Percentiles rank a stretch among this genome's conserved stretches.
Conservation (phyloP, 1,284 basidiomycete species). For the Ganoderma meredithae region DNA sequence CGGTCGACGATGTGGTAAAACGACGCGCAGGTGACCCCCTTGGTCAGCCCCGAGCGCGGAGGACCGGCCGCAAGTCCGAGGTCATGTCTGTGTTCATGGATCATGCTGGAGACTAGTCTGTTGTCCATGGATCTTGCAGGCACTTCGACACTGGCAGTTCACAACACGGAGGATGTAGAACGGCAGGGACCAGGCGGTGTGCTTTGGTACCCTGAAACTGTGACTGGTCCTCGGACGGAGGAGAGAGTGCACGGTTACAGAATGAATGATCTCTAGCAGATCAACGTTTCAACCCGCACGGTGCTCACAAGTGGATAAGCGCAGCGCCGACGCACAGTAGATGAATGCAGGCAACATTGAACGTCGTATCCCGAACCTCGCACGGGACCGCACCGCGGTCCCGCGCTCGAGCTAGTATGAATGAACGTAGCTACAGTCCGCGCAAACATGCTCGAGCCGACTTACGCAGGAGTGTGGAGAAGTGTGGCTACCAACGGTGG, state of each 20-base stretch:
- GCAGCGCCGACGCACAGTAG: background rate
- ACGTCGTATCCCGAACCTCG: background rate
- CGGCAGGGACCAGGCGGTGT: background rate
- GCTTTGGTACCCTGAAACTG: background rate
- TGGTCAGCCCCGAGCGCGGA: background rate
- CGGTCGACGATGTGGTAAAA: background rate
- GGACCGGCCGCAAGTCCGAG: slow-evolving; percentile 2
- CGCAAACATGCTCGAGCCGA: background rate
- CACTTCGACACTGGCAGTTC: background rate
- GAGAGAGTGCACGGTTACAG: background rate
- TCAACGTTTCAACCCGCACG: background rate
- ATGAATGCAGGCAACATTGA: background rate
- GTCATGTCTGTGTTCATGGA: background rate
- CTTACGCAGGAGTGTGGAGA: background rate
- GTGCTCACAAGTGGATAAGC: background rate
- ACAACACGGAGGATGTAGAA: slow-evolving; percentile 2
- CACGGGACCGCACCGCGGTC: background rate
- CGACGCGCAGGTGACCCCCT: slow-evolving; percentile 2
- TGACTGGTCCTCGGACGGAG: background rate
- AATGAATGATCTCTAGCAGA: background rate
- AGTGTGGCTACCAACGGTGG: background rate
- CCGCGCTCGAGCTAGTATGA: background rate
- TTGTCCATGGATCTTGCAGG: background rate
- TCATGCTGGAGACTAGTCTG: background rate
- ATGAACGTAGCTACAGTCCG: background rate